A percentile compares a stretch with the other conserved stretches of the same genome.
phyloP scores from a whole-genome alignment of 208 protist species.

The Acanthamoeba polyphaga region DNA sequence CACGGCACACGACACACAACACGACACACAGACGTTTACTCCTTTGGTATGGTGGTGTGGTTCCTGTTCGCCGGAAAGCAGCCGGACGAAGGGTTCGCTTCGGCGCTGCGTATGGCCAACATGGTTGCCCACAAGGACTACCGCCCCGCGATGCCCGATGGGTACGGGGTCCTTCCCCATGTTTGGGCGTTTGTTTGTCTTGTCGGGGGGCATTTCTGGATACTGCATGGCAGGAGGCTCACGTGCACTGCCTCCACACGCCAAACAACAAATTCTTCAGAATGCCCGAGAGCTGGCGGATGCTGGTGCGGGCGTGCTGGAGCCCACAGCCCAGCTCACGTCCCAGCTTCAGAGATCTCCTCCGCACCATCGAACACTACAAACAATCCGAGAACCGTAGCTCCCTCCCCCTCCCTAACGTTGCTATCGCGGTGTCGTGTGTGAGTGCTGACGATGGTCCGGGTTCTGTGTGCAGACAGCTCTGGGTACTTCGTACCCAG shows the following conservation, averaged over 20 bases:
- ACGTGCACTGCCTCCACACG: not conserved
- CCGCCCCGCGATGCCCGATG: not conserved
- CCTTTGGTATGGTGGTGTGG: conserved; percentile 29
- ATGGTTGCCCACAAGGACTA: conserved; percentile 31
- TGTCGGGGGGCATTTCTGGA: not conserved
- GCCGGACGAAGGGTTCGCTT: conserved; percentile 6
- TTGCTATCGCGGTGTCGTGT: too few species aligned
- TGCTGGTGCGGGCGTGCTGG: conserved; percentile 17
- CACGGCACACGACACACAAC: not conserved
- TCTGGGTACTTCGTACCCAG: not conserved
- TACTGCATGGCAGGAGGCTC: not conserved
- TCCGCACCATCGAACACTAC: not conserved
- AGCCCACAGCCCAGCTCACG: not conserved
- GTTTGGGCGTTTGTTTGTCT: not conserved
- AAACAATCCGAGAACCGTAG: not conserved
- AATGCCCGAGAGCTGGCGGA: conserved; percentile 6
- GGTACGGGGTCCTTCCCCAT: not conserved
- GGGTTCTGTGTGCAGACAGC: too few species aligned
- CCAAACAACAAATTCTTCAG: not conserved
- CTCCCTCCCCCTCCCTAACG: too few species aligned
- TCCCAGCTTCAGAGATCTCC: not conserved
- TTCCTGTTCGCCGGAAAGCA: conserved; percentile 38
- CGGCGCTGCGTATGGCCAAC: conserved; percentile 30
- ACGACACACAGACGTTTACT: not conserved
- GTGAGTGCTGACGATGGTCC: too few species aligned